phyloP scores from a whole-genome alignment of 192 early-diverging fungal genomes.

The Coemansia sp. region DNA sequence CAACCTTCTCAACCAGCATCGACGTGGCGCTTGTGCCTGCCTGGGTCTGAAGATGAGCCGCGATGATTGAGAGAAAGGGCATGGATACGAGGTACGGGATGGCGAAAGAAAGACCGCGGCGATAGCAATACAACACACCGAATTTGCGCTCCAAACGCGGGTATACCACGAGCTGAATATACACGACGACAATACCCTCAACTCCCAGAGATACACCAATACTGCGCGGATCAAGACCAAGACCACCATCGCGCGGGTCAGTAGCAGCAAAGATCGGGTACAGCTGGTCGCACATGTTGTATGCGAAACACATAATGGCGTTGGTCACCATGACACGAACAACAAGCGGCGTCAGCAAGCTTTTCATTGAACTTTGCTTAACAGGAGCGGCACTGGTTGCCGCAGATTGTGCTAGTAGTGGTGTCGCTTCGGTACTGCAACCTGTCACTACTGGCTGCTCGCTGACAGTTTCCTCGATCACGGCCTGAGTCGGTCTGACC shows the following conservation, averaged over 20 bases:
- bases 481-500: neutral
- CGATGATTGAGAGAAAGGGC: slow-evolving; percentile 13
- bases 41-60: neutral
- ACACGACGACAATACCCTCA: slow-evolving; percentile 44
- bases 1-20: slow-evolving; percentile 1
- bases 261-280: slow-evolving; percentile 56
- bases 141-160: slow-evolving; percentile 47
- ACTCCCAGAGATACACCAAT: slow-evolving; percentile 58
- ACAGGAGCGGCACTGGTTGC: neutral
- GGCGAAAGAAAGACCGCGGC: slow-evolving; percentile 18
- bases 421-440: slow-evolving; percentile 13
- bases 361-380: slow-evolving; percentile 12
- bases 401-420: slow-evolving; percentile 9
- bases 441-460: neutral
- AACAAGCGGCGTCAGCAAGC: slow-evolving; percentile 27
- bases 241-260: slow-evolving; percentile 46
- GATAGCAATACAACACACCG: slow-evolving; percentile 53
- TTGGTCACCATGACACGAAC: slow-evolving; percentile 28
- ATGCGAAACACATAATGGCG: slow-evolving; percentile 25
- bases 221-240: slow-evolving; percentile 53
- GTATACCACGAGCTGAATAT: slow-evolving; percentile 57
- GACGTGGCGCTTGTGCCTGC: neutral
- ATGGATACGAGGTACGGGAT: slow-evolving; percentile 18
- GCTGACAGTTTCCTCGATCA: neutral
- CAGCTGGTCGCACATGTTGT: slow-evolving; percentile 31